phyloP scores from a whole-genome alignment of 495 filamentous ascomycete species.

The Trichoderma gamsii region DNA sequence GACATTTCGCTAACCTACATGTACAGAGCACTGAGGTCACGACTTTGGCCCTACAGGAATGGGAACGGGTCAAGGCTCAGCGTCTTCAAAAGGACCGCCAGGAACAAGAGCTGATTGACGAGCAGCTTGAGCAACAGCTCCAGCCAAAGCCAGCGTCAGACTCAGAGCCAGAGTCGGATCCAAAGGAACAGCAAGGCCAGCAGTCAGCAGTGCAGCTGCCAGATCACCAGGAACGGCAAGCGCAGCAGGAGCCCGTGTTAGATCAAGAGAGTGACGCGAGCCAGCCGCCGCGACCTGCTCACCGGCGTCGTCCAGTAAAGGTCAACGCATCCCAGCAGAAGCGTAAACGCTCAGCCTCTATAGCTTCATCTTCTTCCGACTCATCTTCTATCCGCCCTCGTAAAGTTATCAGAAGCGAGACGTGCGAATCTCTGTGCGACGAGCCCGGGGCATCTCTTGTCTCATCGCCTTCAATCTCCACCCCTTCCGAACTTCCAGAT shows the following conservation, averaged over 20 bases:
- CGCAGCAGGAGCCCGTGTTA: not conserved
- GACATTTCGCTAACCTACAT: not conserved
- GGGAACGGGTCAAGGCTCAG: not conserved
- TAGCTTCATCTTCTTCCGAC: not conserved
- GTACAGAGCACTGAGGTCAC: not conserved
- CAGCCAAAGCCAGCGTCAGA: not conserved
- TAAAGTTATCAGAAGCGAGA: conserved; percentile 1
- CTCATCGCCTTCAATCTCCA: conserved; percentile 5
- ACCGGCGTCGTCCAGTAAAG: not conserved
- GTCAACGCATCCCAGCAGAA: not conserved
- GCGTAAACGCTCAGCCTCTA: not conserved
- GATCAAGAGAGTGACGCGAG: conserved; percentile 7
- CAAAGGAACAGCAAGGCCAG: not conserved
- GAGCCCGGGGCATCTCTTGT: not conserved
- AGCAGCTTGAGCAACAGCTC: not conserved
- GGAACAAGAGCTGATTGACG: not conserved
- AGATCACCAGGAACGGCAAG: not conserved
- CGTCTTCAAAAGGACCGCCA: not conserved
- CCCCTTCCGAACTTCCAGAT: not conserved
- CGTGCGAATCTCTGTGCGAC: conserved; percentile 3
- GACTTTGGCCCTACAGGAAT: not conserved
- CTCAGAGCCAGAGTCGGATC: not conserved
- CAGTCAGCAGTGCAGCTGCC: not conserved
- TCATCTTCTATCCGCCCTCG: not conserved
- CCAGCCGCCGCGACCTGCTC: conserved; percentile 10